Evolutionary conservation across 2,329 filamentous ascomycete species (phyloP).

Genomic region (Mariannaea sp.): DNA sequence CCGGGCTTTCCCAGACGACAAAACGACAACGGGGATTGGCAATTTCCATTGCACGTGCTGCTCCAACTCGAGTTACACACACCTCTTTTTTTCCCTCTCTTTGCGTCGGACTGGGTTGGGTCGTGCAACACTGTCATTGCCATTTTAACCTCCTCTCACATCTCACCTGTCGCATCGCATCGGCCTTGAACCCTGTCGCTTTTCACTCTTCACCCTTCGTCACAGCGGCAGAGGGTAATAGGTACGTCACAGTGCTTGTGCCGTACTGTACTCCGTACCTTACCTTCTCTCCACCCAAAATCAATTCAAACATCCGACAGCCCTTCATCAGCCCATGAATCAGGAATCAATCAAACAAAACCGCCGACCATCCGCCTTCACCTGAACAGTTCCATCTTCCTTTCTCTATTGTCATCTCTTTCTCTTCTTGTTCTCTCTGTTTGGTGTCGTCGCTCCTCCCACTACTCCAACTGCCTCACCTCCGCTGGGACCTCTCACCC

Average conservation of each 20-base stretch:
- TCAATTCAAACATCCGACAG: conserved; percentile 1
- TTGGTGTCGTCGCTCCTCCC: neutral
- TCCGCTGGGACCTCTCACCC: neutral
- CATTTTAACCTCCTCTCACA: neutral
- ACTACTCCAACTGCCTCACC: neutral
- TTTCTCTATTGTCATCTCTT: neutral
- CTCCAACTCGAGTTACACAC: neutral
- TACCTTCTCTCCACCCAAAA: neutral
- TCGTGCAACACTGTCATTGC: conserved; percentile 12
- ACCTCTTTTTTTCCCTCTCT: too few species aligned
- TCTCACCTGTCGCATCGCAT: conserved; percentile 12
- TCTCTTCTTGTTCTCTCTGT: neutral
- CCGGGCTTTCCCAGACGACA: too few species aligned
- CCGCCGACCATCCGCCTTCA: neutral
- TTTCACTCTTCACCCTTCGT: neutral
- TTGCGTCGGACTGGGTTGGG: neutral
- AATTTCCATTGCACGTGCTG: conserved; percentile 16
- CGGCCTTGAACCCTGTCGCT: conserved; percentile 7
- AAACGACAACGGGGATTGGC: neutral
- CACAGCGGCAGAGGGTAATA: conserved; percentile 1
- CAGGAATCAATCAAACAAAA: conserved; percentile 1
- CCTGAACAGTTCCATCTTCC: neutral
- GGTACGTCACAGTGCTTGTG: neutral
- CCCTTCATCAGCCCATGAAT: conserved; percentile 1
- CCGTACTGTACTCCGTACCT: too few species aligned